Evolutionary conservation across 2,329 filamentous ascomycete species (phyloP), one percentile per base, ranked within the genome.

Genomic region (Sporothrix variecibatus): DNA sequence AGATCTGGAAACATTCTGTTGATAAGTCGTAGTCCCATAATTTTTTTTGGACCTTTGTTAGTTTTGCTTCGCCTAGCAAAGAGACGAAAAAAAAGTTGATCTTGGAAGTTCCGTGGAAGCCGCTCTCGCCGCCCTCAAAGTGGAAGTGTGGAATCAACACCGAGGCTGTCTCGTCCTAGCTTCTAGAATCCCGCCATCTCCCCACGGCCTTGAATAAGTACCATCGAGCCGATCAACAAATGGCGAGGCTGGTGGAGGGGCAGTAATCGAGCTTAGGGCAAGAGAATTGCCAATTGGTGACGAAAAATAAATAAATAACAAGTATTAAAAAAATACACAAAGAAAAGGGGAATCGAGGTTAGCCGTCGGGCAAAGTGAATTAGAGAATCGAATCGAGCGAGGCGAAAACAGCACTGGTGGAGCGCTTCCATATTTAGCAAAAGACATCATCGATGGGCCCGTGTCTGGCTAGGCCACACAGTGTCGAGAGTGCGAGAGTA

Each of bases 321-420:
- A 28, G 28, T 11, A 56, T 56, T 17, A 65, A 38, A 43, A 12
- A 65, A 26, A n/a, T 11, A 43, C 51, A 28, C 26, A 17, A 43
- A 38, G 28, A 65, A 38, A 40, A 26, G 2, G n/a, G 43, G 49
- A 43, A 65, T 23, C 7, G 20, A 28, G 23, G 26, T 26, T 12
- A n/a, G 51, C 17, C 9, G n/a, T 15, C 17, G n/a, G n/a, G 31
- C 34, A 12, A 64, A 38, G 11, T 56, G n/a, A 23, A 40, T 6
- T 26, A 11, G 15, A 51, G 56, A 40, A 28, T 6, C 62, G 5
- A 65, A 43, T 28, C 43, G 38, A 28, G 38, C 38, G 62, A 67
- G 62, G 62, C 62, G 40, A 46, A 64, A 34, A 71, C n/a, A 17
- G 60, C 40, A 65, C n/a, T 67, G 38, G 62, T 67, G 38, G 62